These are phyloP conservation scores for Leucoagaricus sp. DNA, from an alignment of 1,284 basidiomycete genomes.

Conservation along the genomic window DNA sequence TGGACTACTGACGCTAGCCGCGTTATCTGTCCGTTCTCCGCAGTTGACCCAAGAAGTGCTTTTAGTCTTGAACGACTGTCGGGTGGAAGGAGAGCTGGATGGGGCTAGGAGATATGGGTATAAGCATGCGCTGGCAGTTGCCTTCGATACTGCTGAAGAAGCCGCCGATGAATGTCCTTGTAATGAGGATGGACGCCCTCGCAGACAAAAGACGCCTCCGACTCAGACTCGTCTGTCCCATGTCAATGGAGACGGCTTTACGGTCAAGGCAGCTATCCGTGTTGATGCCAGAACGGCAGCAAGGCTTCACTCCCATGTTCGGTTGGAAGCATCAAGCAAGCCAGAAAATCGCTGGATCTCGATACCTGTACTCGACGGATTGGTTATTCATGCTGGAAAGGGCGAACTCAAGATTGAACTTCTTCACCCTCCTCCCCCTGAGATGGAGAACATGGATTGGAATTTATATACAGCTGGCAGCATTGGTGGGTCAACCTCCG, in stretches of 20 bases:
- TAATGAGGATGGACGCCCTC: constrained; percentile 53
- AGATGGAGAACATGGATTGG: constrained; percentile 60
- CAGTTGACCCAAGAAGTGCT: constrained; percentile 58
- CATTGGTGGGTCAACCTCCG: constrained; percentile 45
- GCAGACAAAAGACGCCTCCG: constrained; percentile 39
- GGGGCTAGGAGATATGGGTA: constrained; percentile 41
- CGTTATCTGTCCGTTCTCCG: constrained; percentile 49
- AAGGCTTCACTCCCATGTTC: constrained; percentile 62
- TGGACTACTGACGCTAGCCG: constrained; percentile 50
- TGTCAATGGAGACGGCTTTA: constrained; percentile 30
- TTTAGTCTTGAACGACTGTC: constrained; percentile 56
- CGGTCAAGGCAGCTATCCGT: constrained; percentile 51
- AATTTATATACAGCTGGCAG: constrained; percentile 63
- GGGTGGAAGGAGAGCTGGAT: constrained; percentile 25
- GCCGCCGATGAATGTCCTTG: constrained; percentile 66
- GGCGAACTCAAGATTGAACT: constrained; percentile 57
- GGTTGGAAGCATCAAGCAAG: constrained; percentile 57
- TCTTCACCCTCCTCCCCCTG: constrained; percentile 58
- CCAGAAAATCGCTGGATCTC: constrained; percentile 50
- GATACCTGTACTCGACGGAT: constrained; percentile 51
- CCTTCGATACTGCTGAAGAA: constrained; percentile 64
- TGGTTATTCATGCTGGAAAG: constrained; percentile 48
- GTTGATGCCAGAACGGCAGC: constrained; percentile 50
- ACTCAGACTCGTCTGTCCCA: constrained; percentile 38
- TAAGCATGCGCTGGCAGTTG: constrained; percentile 53